phyloP scores from a whole-genome alignment of 1,284 basidiomycete species.

The Puccinia triticina region DNA sequence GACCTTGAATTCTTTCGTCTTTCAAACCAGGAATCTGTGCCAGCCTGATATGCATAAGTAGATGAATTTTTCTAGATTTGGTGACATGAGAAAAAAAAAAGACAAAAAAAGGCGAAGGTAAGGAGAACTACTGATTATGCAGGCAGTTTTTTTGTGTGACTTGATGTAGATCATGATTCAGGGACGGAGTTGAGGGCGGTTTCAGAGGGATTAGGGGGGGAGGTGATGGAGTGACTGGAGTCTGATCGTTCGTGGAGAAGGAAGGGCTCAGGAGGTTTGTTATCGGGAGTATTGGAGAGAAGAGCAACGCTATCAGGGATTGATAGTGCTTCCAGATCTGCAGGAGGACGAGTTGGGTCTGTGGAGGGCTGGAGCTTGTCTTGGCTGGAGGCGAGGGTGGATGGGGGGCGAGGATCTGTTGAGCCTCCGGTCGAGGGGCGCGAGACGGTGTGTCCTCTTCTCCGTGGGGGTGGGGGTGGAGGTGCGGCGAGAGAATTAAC shows the following conservation, averaged over 20 bases:
- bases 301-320: not conserved
- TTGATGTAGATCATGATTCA: not conserved
- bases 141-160: not conserved
- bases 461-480: constrained; percentile 16
- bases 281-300: constrained; percentile 1
- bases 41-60: no score
- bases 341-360: not conserved
- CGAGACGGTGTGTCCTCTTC: not conserved
- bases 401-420: not conserved
- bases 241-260: constrained; percentile 22
- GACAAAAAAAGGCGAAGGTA: not conserved
- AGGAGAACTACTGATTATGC: not conserved
- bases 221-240: constrained; percentile 3
- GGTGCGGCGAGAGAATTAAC: not conserved
- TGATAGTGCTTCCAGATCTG: not conserved
- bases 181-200: not conserved
- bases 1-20: no score
- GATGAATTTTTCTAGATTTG: no score
- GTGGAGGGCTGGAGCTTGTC: not conserved
- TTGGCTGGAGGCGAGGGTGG: not conserved
- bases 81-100: no score
- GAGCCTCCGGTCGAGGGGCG: not conserved
- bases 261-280: constrained; percentile 28
- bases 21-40: no score
- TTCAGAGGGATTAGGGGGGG: not conserved